phyloP scores from a whole-genome alignment of 768 basidiomycete genomes.

The Mycena floridula region DNA sequence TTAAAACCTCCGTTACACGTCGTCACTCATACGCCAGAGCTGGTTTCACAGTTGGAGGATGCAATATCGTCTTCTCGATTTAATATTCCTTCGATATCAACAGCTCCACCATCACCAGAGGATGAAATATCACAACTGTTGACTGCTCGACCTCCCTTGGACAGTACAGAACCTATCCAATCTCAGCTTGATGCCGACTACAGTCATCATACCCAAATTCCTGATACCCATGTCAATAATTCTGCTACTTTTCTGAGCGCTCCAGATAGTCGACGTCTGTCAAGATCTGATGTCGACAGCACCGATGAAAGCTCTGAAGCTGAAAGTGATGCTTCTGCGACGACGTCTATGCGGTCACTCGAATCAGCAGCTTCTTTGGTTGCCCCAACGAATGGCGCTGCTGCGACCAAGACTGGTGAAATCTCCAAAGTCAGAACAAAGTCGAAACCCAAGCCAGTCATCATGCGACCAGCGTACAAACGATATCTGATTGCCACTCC shows the following conservation, averaged over 20 bases:
- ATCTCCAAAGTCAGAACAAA: slow-evolving; percentile 13
- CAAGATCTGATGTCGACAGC: slow-evolving; percentile 8
- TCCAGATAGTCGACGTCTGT: background rate
- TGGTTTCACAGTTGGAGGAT: too few species aligned
- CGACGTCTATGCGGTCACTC: slow-evolving; percentile 19
- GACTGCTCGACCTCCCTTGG: slow-evolving; percentile 13
- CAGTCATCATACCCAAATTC: background rate
- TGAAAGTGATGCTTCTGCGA: slow-evolving; percentile 25
- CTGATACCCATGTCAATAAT: background rate
- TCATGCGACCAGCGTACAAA: slow-evolving; percentile 85
- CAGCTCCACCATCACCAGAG: slow-evolving; percentile 33
- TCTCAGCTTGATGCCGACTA: background rate
- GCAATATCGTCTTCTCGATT: slow-evolving; percentile 31
- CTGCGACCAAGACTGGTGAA: slow-evolving; percentile 17
- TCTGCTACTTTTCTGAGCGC: background rate
- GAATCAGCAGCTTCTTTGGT: background rate
- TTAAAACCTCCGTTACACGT: too few species aligned
- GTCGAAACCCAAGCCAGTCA: slow-evolving; percentile 46
- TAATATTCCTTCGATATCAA: slow-evolving; percentile 51
- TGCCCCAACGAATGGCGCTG: slow-evolving; percentile 16
- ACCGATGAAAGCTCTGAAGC: slow-evolving; percentile 23
- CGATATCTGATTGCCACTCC: slow-evolving; percentile 85
- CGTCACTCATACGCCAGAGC: too few species aligned
- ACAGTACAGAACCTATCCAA: slow-evolving; percentile 3
- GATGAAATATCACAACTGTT: slow-evolving; percentile 22